phyloP scores from a whole-genome alignment of 169 alveolate genomes.

The Ichthyophthirius multifiliis region DNA sequence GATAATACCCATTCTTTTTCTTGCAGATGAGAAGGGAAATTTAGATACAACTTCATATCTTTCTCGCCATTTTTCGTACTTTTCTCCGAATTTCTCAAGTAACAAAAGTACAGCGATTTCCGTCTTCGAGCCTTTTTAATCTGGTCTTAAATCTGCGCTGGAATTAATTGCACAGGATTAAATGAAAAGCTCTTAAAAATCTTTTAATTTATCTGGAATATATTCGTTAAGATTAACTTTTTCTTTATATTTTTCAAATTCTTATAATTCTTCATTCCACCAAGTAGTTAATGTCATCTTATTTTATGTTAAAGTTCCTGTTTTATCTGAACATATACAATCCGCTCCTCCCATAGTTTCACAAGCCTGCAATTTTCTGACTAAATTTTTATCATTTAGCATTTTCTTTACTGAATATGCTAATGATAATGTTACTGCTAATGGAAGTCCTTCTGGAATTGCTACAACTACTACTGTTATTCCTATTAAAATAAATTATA shows the following conservation, averaged over 20 bases:
- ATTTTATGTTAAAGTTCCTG: slow-evolving; percentile 75
- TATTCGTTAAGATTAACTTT: not conserved
- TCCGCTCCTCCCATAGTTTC: slow-evolving; percentile 89
- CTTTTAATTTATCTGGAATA: not conserved
- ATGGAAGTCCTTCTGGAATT: slow-evolving; percentile 89
- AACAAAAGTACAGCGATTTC: slow-evolving; percentile 40
- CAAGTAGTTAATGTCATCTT: slow-evolving; percentile 50
- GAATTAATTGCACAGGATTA: slow-evolving; percentile 20
- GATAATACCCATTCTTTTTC: slow-evolving; percentile 83
- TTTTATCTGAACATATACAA: slow-evolving; percentile 82
- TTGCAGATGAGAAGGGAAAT: slow-evolving; percentile 71
- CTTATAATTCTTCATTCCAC: slow-evolving; percentile 41
- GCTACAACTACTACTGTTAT: slow-evolving; percentile 84
- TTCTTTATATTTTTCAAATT: not conserved
- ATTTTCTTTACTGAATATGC: slow-evolving; percentile 82
- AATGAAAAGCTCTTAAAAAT: slow-evolving; percentile 12
- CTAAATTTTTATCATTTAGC: slow-evolving; percentile 80
- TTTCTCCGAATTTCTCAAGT: slow-evolving; percentile 25
- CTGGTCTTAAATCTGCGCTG: slow-evolving; percentile 35
- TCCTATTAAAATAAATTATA: slow-evolving; percentile 66
- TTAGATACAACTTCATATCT: slow-evolving; percentile 2
- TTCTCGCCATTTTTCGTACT: slow-evolving; percentile 34
- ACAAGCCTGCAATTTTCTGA: slow-evolving; percentile 78
- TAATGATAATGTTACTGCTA: slow-evolving; percentile 80
- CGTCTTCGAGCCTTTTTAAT: slow-evolving; percentile 39